Evolutionary conservation across 2,329 filamentous ascomycete species (phyloP), one percentile per base, ranked within the genome.

Genomic region (Colletotrichum sublineola): DNA sequence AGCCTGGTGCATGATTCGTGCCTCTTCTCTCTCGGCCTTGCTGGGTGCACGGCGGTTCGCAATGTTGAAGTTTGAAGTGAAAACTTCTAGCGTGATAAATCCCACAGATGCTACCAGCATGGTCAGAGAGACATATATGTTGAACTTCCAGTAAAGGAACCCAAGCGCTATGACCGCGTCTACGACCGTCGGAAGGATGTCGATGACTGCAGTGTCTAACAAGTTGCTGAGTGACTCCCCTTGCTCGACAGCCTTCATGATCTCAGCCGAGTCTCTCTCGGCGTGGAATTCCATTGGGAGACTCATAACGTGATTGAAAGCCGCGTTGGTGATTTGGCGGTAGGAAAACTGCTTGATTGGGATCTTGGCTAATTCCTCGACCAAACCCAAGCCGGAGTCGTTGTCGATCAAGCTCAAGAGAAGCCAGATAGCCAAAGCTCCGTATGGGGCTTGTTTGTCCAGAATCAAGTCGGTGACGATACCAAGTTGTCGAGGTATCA

Each of bases 261-360:
- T 83, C 73, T 92, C 89, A 1, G 89, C 90, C 1, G 89, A 90
- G 66, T 88, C 86, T 74, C 92, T 91, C 62, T 87, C 86, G 24
- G 89, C 89, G 77, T 94, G 92, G 67, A 93, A 94, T 73, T 93
- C 90, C 82, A 91, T 91, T 0, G 90, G 91, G 0, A 93, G 83
- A n/a, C 83, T 84, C 86, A 94, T 90, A 44, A 94, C 86, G 70
- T 94, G 91, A 68, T 87, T 85, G 77, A 93, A 94, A 0, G 91
- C 88, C 2, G 89, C 85, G 1, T 87, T 87, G 14, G 86, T 88
- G 58, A 94, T 85, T 24, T 86, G 84, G 60, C 86, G 84, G 74
- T 91, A 89, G 2, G 81, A 81, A 20, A 79, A 82, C 46, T 82
- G 80, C 75, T 78, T 76, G 14, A 82, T 80, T 0, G 81, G 80